A percentile compares a stretch with the other conserved stretches of the same genome.
Evolutionary conservation across 2,329 filamentous ascomycete species (phyloP).

Genomic region (Aspergillus neotritici): DNA sequence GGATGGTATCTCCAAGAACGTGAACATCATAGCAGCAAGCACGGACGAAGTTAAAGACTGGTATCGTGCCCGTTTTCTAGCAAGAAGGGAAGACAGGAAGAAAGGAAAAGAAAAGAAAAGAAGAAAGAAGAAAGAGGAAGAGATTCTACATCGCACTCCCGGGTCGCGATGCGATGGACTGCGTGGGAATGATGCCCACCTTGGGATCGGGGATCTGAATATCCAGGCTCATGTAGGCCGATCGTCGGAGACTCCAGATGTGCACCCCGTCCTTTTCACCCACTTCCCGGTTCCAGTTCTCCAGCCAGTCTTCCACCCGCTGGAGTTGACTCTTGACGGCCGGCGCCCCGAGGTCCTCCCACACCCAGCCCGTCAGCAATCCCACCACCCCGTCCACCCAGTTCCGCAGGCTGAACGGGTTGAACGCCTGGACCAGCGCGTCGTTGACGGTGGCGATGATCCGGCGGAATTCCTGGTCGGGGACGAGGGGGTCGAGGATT

Average conservation of each 20-base stretch:
- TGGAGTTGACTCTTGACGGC: constrained; percentile 66
- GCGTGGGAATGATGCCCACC: constrained; percentile 40
- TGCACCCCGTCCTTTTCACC: constrained; percentile 59
- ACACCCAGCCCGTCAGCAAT: constrained; percentile 82
- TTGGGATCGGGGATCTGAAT: constrained; percentile 49
- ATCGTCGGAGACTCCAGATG: constrained; percentile 71
- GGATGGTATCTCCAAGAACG: no score
- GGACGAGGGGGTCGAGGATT: constrained; percentile 79
- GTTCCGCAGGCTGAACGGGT: constrained; percentile 70
- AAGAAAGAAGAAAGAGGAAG: constrained; percentile 7
- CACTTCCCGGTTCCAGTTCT: constrained; percentile 72
- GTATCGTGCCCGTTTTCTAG: no score
- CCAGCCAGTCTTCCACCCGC: constrained; percentile 72
- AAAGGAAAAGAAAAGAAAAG: constrained; percentile 5
- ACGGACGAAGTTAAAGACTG: no score
- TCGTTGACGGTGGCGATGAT: constrained; percentile 78
- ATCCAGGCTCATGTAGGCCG: constrained; percentile 71
- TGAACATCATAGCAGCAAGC: no score
- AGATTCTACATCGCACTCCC: constrained; percentile 17
- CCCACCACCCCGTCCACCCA: constrained; percentile 75
- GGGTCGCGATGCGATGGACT: constrained; percentile 27
- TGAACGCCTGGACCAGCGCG: constrained; percentile 69
- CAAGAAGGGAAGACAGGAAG: background rate
- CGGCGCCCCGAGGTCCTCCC: constrained; percentile 82
- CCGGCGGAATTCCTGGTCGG: constrained; percentile 78